A percentile compares a stretch with the other conserved stretches of the same genome.
Conservation (phyloP, 2,329 filamentous ascomycete species). For the Diaporthe nobilis region DNA sequence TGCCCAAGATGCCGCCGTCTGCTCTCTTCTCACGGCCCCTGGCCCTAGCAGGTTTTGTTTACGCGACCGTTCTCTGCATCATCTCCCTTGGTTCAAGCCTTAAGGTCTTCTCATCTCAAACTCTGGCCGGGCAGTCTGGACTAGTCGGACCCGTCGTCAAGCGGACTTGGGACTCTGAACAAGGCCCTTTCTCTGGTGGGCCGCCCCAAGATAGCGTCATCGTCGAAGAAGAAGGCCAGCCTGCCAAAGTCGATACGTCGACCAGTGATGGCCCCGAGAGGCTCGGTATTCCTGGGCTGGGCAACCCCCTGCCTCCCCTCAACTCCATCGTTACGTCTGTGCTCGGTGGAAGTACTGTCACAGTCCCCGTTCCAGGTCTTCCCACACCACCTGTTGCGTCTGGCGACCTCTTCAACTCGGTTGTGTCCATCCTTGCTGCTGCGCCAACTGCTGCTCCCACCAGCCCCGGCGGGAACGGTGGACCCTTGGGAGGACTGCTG, state of each 20-base stretch:
- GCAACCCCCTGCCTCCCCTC: conserved; percentile 12
- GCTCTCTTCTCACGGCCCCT: conserved; percentile 31
- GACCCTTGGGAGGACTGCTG: conserved; percentile 37
- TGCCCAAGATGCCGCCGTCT: conserved; percentile 37
- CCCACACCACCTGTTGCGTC: conserved; percentile 7
- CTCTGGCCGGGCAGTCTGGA: neutral
- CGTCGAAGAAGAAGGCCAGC: neutral
- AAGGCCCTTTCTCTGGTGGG: conserved; percentile 27
- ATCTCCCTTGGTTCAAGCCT: conserved; percentile 35
- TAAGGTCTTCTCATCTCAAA: conserved; percentile 19
- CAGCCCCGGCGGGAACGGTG: neutral
- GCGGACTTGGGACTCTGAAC: conserved; percentile 39
- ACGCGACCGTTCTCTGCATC: conserved; percentile 33
- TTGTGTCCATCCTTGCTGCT: conserved; percentile 40
- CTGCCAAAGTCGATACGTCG: neutral
- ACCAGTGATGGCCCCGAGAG: neutral
- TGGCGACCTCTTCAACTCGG: conserved; percentile 35
- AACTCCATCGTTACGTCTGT: conserved; percentile 35
- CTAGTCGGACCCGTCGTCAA: neutral
- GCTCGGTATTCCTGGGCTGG: conserved; percentile 24
- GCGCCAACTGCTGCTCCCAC: conserved; percentile 23
- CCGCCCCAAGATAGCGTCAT: neutral
- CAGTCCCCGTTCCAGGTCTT: conserved; percentile 15
- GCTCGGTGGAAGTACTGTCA: conserved; percentile 22
- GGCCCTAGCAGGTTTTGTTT: conserved; percentile 26